Evolutionary conservation across 495 filamentous ascomycete species (phyloP).

Genomic region (Saxispiralis lemnorum): DNA sequence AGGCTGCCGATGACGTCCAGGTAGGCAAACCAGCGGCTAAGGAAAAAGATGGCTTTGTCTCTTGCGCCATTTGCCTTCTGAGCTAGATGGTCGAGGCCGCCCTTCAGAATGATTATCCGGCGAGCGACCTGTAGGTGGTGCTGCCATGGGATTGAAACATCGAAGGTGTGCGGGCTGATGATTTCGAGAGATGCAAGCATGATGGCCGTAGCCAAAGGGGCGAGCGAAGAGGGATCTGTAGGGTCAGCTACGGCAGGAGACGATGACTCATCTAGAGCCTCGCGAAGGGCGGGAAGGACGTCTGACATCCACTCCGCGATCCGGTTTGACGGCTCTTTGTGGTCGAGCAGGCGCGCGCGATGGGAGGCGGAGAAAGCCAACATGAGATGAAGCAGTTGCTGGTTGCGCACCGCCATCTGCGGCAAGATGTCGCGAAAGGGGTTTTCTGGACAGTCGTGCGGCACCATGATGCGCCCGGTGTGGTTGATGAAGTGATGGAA

Average conservation of each 20-base stretch:
- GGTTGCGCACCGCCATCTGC: conserved; percentile 48
- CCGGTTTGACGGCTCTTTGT: conserved; percentile 57
- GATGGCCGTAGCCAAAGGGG: conserved; percentile 66
- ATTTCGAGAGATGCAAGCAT: conserved; percentile 79
- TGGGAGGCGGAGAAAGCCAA: conserved; percentile 73
- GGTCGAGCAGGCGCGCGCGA: conserved; percentile 55
- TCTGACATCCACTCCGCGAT: conserved; percentile 65
- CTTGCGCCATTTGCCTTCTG: conserved; percentile 20
- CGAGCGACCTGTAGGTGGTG: conserved; percentile 60
- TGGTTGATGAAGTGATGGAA: conserved; percentile 63
- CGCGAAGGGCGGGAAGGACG: conserved; percentile 55
- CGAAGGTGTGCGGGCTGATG: conserved; percentile 65
- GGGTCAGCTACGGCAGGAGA: conserved; percentile 5
- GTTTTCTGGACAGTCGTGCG: conserved; percentile 59
- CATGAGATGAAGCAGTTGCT: conserved; percentile 56
- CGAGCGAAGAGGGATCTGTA: conserved; percentile 27
- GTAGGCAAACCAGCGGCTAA: conserved; percentile 76
- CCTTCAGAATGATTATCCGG: conserved; percentile 53
- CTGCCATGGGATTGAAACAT: conserved; percentile 57
- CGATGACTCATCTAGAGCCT: conserved; percentile 44
- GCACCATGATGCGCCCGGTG: conserved; percentile 56
- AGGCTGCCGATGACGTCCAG: conserved; percentile 65
- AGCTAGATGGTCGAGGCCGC: conserved; percentile 38
- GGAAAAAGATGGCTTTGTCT: conserved; percentile 58
- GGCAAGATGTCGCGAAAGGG: conserved; percentile 56